A percentile compares a stretch with the other conserved stretches of the same genome.
These are phyloP conservation scores for Fusarium nisikadoi DNA, from an alignment of 2,329 filamentous ascomycete species.

Conservation along the genomic window DNA sequence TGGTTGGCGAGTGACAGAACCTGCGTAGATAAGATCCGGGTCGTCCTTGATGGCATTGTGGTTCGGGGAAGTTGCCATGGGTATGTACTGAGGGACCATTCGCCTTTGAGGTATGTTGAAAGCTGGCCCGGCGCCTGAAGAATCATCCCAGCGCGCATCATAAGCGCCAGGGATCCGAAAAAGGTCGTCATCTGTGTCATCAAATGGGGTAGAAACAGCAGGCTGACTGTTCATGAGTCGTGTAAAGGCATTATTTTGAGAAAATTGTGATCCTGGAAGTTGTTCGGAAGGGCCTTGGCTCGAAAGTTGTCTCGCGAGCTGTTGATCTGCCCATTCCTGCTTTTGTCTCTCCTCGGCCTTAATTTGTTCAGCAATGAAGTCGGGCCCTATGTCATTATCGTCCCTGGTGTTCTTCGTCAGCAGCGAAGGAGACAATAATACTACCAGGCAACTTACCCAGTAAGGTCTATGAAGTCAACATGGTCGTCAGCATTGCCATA, in stretches of 20 bases:
- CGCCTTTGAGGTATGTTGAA: not conserved
- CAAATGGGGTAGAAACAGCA: slow-evolving; percentile 11
- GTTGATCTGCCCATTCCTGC: slow-evolving; percentile 44
- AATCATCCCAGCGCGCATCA: slow-evolving; percentile 34
- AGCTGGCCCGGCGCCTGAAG: not conserved
- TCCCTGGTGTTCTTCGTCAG: slow-evolving; percentile 42
- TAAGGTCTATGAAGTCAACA: slow-evolving; percentile 54
- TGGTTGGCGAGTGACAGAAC: not conserved
- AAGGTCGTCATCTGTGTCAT: not conserved
- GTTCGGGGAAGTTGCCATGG: not conserved
- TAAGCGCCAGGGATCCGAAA: slow-evolving; percentile 37
- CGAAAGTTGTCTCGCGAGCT: slow-evolving; percentile 45
- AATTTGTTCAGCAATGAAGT: slow-evolving; percentile 49
- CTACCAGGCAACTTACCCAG: slow-evolving; percentile 47
- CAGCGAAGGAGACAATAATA: not conserved
- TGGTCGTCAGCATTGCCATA: slow-evolving; percentile 31
- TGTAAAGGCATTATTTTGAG: slow-evolving; percentile 40
- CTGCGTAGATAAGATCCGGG: slow-evolving; percentile 8
- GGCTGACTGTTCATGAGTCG: slow-evolving; percentile 47
- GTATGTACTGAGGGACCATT: not conserved
- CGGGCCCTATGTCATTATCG: slow-evolving; percentile 46
- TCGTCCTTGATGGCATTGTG: slow-evolving; percentile 3
- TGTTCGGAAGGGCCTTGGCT: slow-evolving; percentile 32
- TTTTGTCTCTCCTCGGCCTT: slow-evolving; percentile 48
- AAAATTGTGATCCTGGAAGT: not conserved